These are phyloP conservation scores for Yamadazyma akitaensis DNA, from an alignment of 805 yeast genomes.

Conservation along the genomic window DNA sequence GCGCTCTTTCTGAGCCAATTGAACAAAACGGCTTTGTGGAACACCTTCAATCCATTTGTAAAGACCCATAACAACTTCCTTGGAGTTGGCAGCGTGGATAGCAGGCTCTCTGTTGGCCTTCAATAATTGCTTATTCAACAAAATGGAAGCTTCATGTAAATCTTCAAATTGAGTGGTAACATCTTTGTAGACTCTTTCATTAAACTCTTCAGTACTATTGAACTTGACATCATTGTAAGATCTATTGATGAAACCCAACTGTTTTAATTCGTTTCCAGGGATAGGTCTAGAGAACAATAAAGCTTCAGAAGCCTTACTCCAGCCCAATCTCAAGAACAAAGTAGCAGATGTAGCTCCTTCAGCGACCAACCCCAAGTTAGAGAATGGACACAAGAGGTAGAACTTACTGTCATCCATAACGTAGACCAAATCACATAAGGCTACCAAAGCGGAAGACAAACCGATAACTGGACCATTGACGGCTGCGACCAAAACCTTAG, in stretches of 20 bases:
- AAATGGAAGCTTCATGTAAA: conserved; percentile 43
- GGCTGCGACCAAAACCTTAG: conserved; percentile 66
- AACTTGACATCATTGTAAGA: conserved; percentile 42
- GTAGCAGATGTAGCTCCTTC: conserved; percentile 78
- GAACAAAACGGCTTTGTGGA: conserved; percentile 65
- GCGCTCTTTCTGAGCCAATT: conserved; percentile 50
- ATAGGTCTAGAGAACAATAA: conserved; percentile 67
- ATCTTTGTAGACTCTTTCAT: conserved; percentile 34
- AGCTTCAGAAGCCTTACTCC: conserved; percentile 70
- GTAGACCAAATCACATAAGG: conserved; percentile 75
- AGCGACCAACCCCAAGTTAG: conserved; percentile 75
- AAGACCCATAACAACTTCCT: conserved; percentile 68
- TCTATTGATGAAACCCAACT: conserved; percentile 61
- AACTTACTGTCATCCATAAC: conserved; percentile 56
- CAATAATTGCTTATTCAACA: conserved; percentile 40
- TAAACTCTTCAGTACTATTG: conserved; percentile 39
- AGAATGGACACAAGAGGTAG: conserved; percentile 69
- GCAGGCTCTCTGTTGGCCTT: conserved; percentile 36
- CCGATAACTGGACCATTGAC: conserved; percentile 90
- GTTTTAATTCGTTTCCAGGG: conserved; percentile 50
- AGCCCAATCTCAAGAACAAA: conserved; percentile 66
- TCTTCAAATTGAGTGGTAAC: conserved; percentile 33
- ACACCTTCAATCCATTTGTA: conserved; percentile 66
- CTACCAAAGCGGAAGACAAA: conserved; percentile 66
- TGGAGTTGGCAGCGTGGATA: conserved; percentile 50